Percentiles rank a stretch among this genome's conserved stretches.
Evolutionary conservation across 169 alveolate genomes (phyloP).

Genomic region (Plasmodium cynomolgi): DNA sequence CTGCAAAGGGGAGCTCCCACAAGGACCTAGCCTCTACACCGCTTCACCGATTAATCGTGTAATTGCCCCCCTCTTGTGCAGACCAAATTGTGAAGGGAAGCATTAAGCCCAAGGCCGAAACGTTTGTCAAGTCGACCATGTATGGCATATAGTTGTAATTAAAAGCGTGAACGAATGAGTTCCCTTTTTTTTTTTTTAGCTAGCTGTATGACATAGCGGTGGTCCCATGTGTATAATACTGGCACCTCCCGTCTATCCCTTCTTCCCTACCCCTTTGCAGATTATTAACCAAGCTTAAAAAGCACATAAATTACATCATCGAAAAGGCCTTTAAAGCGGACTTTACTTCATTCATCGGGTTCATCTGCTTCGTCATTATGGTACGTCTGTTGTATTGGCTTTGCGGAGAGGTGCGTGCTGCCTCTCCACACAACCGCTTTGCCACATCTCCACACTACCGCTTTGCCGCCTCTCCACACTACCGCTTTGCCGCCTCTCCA

Average conservation of each 20-base stretch:
- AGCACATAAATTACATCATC: slow-evolving; percentile 32
- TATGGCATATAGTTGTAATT: background rate
- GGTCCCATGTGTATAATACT: background rate
- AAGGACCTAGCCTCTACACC: background rate
- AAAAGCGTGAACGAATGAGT: background rate
- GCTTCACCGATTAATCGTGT: background rate
- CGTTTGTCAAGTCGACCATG: slow-evolving; percentile 25
- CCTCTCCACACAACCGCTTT: background rate
- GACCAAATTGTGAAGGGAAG: slow-evolving; percentile 21
- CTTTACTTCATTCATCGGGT: slow-evolving; percentile 22
- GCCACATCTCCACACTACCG: background rate
- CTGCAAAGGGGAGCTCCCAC: background rate
- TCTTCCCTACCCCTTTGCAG: background rate
- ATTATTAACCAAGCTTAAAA: background rate
- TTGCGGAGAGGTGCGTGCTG: background rate
- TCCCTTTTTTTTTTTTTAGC: background rate
- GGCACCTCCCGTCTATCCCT: background rate
- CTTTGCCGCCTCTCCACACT: background rate
- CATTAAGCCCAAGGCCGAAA: slow-evolving; percentile 22
- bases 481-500: background rate
- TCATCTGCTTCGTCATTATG: slow-evolving; percentile 35
- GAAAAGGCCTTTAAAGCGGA: slow-evolving; percentile 54
- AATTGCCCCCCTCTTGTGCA: background rate
- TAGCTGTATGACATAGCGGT: background rate
- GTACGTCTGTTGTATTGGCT: background rate